These are phyloP conservation scores for Aspergillus coremiiformis DNA, from an alignment of 495 filamentous ascomycete genomes.

Conservation along the genomic window DNA sequence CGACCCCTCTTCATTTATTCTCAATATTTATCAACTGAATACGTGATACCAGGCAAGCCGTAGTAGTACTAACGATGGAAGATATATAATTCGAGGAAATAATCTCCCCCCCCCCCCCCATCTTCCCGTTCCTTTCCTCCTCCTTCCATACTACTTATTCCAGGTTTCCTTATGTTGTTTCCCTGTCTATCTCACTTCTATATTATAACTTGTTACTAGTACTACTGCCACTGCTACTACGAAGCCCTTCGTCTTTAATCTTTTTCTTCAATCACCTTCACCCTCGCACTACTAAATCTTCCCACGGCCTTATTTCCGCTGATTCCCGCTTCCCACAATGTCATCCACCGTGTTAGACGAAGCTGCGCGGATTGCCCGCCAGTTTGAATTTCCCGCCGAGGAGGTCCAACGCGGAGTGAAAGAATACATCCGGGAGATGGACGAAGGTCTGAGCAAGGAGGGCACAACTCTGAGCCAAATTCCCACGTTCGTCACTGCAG, in stretches of 20 bases:
- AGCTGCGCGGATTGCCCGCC: conserved; percentile 67
- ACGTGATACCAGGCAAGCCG: background rate
- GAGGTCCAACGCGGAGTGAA: conserved; percentile 71
- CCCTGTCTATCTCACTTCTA: too few species aligned
- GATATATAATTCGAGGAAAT: background rate
- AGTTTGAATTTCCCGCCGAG: conserved; percentile 80
- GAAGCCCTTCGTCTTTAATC: background rate
- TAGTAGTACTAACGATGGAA: too few species aligned
- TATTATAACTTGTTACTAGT: too few species aligned
- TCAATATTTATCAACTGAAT: too few species aligned
- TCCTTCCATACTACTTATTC: background rate
- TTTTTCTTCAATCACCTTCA: conserved; percentile 1
- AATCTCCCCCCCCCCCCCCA: conserved; percentile 1
- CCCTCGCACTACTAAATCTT: background rate
- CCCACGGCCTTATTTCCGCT: background rate
- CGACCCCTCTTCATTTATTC: conserved; percentile 21
- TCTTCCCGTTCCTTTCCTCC: conserved; percentile 3
- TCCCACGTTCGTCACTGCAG: conserved; percentile 89
- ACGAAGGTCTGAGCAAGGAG: conserved; percentile 73
- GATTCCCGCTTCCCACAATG: conserved; percentile 20
- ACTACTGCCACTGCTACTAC: too few species aligned
- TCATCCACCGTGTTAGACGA: conserved; percentile 55
- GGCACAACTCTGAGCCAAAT: conserved; percentile 86
- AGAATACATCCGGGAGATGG: conserved; percentile 81
- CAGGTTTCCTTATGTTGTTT: too few species aligned